Evolutionary conservation across 1,139 yeast species (phyloP).

Genomic region (Fermentozyma sake): DNA sequence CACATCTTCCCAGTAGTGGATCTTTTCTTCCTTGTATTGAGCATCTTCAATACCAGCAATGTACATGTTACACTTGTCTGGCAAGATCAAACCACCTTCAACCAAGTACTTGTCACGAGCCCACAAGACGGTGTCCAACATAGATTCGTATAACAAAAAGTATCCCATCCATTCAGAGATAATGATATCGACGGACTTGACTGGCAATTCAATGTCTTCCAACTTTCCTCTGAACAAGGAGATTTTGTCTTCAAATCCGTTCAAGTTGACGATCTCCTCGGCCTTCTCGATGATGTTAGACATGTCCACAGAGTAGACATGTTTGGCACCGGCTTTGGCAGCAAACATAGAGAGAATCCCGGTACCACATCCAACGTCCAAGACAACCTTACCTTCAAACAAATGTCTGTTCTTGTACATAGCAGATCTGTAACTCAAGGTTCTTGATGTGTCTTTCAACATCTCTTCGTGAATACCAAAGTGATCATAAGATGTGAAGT

Average conservation of each 20-base stretch:
- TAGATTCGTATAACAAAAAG: constrained; percentile 89
- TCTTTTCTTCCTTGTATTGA: constrained; percentile 87
- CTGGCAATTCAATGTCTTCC: constrained; percentile 88
- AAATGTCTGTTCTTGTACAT: constrained; percentile 85
- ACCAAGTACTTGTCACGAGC: constrained; percentile 92
- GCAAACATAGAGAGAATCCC: constrained; percentile 98
- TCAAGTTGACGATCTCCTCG: constrained; percentile 71
- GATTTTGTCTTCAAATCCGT: constrained; percentile 84
- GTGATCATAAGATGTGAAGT: constrained; percentile 92
- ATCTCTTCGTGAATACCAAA: constrained; percentile 98
- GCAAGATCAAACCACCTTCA: constrained; percentile 87
- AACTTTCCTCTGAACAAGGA: constrained; percentile 89
- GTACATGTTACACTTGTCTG: constrained; percentile 88
- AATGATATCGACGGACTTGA: constrained; percentile 80
- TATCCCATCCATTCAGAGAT: constrained; percentile 99
- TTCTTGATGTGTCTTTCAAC: constrained; percentile 94
- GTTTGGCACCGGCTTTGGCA: constrained; percentile 96
- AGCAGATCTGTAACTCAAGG: constrained; percentile 88
- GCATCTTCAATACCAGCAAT: constrained; percentile 95
- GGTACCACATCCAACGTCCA: constrained; percentile 98
- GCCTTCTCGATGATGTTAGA: constrained; percentile 96
- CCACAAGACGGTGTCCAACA: constrained; percentile 92
- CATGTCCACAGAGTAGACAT: constrained; percentile 96
- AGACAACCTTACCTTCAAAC: constrained; percentile 90
- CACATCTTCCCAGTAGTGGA: constrained; percentile 94